Conservation (phyloP, 176 grass and related monocot species). For the Ensete ventricosum region DNA sequence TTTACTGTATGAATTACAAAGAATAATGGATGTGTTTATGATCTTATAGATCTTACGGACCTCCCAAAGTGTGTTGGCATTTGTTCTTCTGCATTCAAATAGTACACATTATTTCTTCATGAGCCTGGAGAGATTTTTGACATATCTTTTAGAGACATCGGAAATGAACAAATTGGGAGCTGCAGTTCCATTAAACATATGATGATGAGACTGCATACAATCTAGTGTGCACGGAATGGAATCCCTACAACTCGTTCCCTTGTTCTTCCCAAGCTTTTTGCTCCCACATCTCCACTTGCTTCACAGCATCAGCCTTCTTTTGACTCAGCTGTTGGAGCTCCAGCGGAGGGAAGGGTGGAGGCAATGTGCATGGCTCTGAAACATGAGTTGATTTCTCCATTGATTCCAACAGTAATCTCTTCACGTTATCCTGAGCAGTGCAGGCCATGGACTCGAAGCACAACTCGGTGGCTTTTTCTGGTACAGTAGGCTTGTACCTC, state of each 20-base stretch:
- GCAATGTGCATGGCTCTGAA: constrained; percentile 43
- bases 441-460: constrained; percentile 60
- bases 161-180: neutral
- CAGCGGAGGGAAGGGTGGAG: constrained; percentile 35
- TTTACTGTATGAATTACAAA: too few species aligned
- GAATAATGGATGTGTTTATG: neutral
- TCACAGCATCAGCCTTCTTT: constrained; percentile 8
- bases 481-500: constrained; percentile 62
- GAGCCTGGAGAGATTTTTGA: neutral
- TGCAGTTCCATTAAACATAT: neutral
- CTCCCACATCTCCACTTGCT: constrained; percentile 12
- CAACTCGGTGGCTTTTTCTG: constrained; percentile 51
- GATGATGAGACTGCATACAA: neutral
- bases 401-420: constrained; percentile 55
- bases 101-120: neutral
- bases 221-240: neutral
- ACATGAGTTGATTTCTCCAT: constrained; percentile 39
- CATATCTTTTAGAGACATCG: neutral
- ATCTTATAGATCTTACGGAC: neutral
- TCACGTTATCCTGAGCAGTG: neutral
- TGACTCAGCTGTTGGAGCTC: constrained; percentile 24
- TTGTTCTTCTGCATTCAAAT: neutral
- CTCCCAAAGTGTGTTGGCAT: neutral
- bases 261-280: neutral
- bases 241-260: neutral